Evolutionary conservation across 2,329 filamentous ascomycete genomes (phyloP).

Genomic region (Penicillium sp.): DNA sequence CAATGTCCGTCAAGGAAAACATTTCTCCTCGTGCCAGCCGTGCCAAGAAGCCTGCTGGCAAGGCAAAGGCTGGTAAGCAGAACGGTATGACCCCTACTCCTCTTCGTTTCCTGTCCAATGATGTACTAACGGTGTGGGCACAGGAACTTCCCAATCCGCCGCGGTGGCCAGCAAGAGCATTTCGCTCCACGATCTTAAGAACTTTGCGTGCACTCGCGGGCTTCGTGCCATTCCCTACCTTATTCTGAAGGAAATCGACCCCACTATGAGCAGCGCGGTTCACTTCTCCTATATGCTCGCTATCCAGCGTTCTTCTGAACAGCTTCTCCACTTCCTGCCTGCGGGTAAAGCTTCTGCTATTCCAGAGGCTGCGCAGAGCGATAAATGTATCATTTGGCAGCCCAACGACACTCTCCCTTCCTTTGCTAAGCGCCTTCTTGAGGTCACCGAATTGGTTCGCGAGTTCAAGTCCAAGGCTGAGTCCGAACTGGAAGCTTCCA

Average conservation of each 20-base stretch:
- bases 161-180: constrained; percentile 9
- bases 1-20: constrained; percentile 25
- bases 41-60: constrained; percentile 25
- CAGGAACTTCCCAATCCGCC: constrained; percentile 19
- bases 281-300: constrained; percentile 38
- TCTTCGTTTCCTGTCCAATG: background rate
- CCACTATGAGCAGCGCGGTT: constrained; percentile 31
- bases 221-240: constrained; percentile 43
- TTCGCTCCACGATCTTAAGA: constrained; percentile 25
- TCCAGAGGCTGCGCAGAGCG: constrained; percentile 19
- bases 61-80: constrained; percentile 22
- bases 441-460: constrained; percentile 24
- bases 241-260: constrained; percentile 31
- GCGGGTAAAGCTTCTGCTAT: constrained; percentile 31
- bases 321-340: constrained; percentile 37
- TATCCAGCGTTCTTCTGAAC: constrained; percentile 33
- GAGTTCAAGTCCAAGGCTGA: constrained; percentile 16
- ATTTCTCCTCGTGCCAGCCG: constrained; percentile 3
- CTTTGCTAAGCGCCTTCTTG: constrained; percentile 28
- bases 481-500: constrained; percentile 15
- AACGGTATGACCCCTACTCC: constrained; percentile 17
- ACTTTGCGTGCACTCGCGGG: constrained; percentile 39
- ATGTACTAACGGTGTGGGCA: constrained; percentile 5
- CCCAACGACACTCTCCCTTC: constrained; percentile 29
- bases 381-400: constrained; percentile 37